Evolutionary conservation across 2,329 filamentous ascomycete genomes (phyloP).

Genomic region (Grosmannia huntii): DNA sequence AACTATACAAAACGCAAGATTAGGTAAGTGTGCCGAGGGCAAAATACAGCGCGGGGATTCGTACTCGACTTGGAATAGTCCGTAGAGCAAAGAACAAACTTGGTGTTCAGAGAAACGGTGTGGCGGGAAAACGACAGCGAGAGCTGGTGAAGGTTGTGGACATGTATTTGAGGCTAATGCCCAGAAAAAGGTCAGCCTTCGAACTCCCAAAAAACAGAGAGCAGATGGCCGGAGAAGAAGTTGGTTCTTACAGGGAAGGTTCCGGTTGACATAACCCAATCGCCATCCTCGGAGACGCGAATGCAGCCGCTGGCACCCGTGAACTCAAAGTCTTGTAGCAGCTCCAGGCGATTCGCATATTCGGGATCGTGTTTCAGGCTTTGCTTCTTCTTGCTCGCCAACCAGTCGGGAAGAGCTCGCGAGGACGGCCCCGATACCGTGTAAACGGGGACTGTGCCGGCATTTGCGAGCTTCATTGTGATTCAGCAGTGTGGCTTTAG

Average conservation of each 20-base stretch:
- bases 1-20: constrained; percentile 71
- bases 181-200: neutral
- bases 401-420: constrained; percentile 86
- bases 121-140: constrained; percentile 90
- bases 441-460: constrained; percentile 35
- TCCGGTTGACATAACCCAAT: constrained; percentile 95
- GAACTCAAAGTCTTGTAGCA: constrained; percentile 96
- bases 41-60: constrained; percentile 19
- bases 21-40: constrained; percentile 32
- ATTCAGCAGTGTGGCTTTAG: neutral
- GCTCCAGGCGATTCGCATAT: constrained; percentile 84
- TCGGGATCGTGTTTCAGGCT: constrained; percentile 87
- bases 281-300: constrained; percentile 82
- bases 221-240: neutral
- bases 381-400: constrained; percentile 76
- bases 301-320: constrained; percentile 73
- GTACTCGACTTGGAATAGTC: constrained; percentile 76
- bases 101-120: constrained; percentile 82
- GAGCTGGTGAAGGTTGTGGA: constrained; percentile 87
- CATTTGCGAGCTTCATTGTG: constrained; percentile 14
- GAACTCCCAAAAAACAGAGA: neutral
- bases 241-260: constrained; percentile 41
- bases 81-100: constrained; percentile 73
- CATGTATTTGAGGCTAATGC: constrained; percentile 59
- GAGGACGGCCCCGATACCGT: constrained; percentile 87